Evolutionary conservation across 2,329 filamentous ascomycete species (phyloP).

Genomic region (Trichophyton schoenleinii): DNA sequence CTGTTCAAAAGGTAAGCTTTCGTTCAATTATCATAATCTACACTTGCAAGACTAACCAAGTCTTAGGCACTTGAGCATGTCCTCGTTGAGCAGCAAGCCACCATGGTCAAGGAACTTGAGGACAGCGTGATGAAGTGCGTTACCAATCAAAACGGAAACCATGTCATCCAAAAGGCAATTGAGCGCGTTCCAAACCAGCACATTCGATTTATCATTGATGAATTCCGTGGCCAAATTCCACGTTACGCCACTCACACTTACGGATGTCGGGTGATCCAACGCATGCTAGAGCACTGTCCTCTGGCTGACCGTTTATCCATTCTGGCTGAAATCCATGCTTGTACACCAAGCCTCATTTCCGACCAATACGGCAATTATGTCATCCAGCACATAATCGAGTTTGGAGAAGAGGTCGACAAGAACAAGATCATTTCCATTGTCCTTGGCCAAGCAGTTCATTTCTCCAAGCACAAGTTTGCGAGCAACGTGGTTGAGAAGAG

Average conservation of each 20-base stretch:
- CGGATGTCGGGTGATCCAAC: slow-evolving; percentile 85
- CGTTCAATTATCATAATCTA: slow-evolving; percentile 9
- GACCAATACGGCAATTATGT: slow-evolving; percentile 96
- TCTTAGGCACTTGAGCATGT: slow-evolving; percentile 72
- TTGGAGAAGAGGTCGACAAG: slow-evolving; percentile 61
- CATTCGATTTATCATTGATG: slow-evolving; percentile 73
- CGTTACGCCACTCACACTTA: slow-evolving; percentile 66
- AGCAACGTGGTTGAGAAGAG: slow-evolving; percentile 97
- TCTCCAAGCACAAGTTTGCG: slow-evolving; percentile 91
- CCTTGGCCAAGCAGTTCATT: slow-evolving; percentile 54
- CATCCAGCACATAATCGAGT: slow-evolving; percentile 75
- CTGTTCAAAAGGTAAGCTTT: slow-evolving; percentile 72
- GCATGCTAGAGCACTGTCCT: slow-evolving; percentile 73
- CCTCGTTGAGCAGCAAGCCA: slow-evolving; percentile 78
- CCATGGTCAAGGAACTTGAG: slow-evolving; percentile 71
- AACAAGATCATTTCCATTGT: slow-evolving; percentile 62
- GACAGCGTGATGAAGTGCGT: slow-evolving; percentile 63
- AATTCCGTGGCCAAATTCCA: slow-evolving; percentile 63
- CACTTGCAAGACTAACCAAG: slow-evolving; percentile 3
- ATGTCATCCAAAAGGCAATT: slow-evolving; percentile 91
- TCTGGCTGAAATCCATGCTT: slow-evolving; percentile 64
- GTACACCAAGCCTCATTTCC: slow-evolving; percentile 58
- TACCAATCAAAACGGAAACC: slow-evolving; percentile 83
- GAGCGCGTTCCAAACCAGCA: slow-evolving; percentile 64
- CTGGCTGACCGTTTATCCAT: slow-evolving; percentile 58